Evolutionary conservation across 2,329 filamentous ascomycete species (phyloP).

Genomic region (Cytospora piceae): DNA sequence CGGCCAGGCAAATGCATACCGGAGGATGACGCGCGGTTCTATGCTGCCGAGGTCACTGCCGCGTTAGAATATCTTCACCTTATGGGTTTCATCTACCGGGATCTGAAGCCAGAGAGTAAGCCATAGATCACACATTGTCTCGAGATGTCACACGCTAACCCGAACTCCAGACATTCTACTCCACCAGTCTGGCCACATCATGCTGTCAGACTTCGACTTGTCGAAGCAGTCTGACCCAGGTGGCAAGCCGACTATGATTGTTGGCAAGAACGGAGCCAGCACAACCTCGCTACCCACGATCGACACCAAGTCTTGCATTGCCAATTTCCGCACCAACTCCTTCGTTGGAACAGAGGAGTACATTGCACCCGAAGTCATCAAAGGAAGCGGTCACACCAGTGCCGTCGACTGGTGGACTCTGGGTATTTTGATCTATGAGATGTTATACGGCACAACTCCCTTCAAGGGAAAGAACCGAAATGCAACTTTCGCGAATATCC

Average conservation of each 20-base stretch:
- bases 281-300: constrained; percentile 91
- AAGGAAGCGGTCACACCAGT: constrained; percentile 96
- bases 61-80: constrained; percentile 95
- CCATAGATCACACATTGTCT: constrained; percentile 33
- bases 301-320: constrained; percentile 97
- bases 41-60: constrained; percentile 95
- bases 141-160: constrained; percentile 42
- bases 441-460: constrained; percentile 96
- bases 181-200: constrained; percentile 99
- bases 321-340: constrained; percentile 96
- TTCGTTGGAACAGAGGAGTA: constrained; percentile 99
- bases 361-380: constrained; percentile 98
- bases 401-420: constrained; percentile 99
- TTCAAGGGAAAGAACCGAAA: constrained; percentile 99
- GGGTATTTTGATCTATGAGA: constrained; percentile 96
- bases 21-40: constrained; percentile 95
- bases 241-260: constrained; percentile 96
- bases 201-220: constrained; percentile 98
- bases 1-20: constrained; percentile 96
- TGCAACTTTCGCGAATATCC: constrained; percentile 95
- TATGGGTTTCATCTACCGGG: constrained; percentile 99
- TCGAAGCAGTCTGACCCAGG: constrained; percentile 97
- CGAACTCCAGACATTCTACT: constrained; percentile 80
- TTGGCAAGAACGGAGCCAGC: constrained; percentile 85
- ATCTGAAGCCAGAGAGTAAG: constrained; percentile 96